Base-by-base conservation (phyloP, 805 yeast species). In the Nakazawaea laoshanensis region DNA sequence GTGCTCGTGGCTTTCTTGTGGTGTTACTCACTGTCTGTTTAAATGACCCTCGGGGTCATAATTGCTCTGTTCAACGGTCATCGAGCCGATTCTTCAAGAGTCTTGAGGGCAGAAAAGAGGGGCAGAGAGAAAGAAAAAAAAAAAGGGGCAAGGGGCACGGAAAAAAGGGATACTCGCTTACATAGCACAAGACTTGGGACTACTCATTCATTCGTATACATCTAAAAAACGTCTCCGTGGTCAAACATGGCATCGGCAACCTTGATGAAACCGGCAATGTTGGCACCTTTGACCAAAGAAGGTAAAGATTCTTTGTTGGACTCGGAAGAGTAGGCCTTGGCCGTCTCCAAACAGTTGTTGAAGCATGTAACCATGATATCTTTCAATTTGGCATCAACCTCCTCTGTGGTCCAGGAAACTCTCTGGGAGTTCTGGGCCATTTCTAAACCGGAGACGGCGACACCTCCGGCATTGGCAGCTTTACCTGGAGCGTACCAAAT, bases 401-500 rank as follows among this genome's bases (percentile, higher is more conserved):
- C 86, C 70, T 87, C 96, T 40, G 77, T 50, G 43, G 95, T 74
- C 96, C 97, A 92, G 47, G 66, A 63, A 46, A 77, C 75, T 72
- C 96, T 83, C 60, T 82, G 94, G 39, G 96, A 85, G 84, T 89
- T 92, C 72, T 89, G 98, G 45, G 97, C 96, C 98, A 89, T 92
- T 74, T 89, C 98, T 47, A 89, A 74, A 57, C 96, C 97, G 39
- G 96, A 86, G 38, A 88, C 96, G 39, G 96, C 95, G 50, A 89
- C 98, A 78, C 98, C 98, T 69, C 97, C 98, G 69, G 94, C 82
- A 78, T 89, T 89, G 54, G 96, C 89, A 49, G 96, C 96, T 77
- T 89, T 89, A 67, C 96, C 97, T 59, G 96, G 96, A 53, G 95
- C 97, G 67, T 88, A 89, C 98, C 98, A 89, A 64, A 87, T 84